Evolutionary conservation across 306 rosid species (phyloP).

Genomic region (Vigna nakashimae): DNA sequence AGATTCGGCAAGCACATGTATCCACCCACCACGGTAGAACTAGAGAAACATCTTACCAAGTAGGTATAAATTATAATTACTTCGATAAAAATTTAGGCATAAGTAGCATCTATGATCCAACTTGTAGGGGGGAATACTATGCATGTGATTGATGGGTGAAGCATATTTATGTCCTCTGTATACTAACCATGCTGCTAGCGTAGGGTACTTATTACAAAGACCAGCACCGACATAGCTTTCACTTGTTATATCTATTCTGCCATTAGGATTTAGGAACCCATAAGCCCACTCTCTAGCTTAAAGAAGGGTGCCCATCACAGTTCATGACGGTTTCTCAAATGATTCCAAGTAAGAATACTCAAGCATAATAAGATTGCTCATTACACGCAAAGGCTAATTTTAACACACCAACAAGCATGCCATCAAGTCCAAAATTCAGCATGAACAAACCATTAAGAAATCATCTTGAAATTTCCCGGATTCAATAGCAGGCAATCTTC

Average conservation of each 20-base stretch:
- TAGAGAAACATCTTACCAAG: neutral
- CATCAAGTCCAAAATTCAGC: conserved; percentile 35
- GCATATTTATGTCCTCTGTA: neutral
- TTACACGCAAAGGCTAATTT: conserved; percentile 28
- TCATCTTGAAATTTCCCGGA: conserved; percentile 90
- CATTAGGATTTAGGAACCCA: conserved; percentile 19
- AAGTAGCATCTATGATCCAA: neutral
- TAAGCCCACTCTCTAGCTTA: conserved; percentile 8
- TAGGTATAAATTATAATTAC: neutral
- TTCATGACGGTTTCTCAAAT: conserved; percentile 20
- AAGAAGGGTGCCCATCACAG: neutral
- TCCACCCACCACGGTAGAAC: neutral
- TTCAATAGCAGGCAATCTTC: conserved; percentile 93
- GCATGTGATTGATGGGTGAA: neutral
- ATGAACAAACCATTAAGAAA: conserved; percentile 75
- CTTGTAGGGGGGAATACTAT: neutral
- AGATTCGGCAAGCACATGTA: neutral
- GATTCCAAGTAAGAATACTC: neutral
- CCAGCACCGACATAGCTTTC: neutral
- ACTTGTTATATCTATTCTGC: neutral
- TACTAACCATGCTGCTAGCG: neutral
- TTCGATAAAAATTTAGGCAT: neutral
- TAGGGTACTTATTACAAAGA: neutral
- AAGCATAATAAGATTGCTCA: neutral
- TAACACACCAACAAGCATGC: neutral